Conservation (phyloP, 2,329 filamentous ascomycete genomes). For the Clonostachys byssicola region DNA sequence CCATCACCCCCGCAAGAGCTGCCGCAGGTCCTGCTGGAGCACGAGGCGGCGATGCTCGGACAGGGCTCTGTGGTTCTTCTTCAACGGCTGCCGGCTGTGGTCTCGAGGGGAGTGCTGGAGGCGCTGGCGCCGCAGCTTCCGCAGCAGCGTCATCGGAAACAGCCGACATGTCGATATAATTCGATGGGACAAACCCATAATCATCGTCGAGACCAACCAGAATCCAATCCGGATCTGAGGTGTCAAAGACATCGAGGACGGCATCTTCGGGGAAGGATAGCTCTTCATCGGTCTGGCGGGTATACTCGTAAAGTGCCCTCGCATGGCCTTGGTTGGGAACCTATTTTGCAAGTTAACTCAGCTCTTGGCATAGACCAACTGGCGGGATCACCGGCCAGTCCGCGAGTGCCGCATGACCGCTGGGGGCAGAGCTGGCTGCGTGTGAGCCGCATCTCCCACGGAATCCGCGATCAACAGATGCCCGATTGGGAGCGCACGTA, state of each 20-base stretch:
- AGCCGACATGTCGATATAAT: constrained; percentile 79
- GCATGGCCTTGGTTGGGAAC: constrained; percentile 65
- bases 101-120: constrained; percentile 39
- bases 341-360: constrained; percentile 27
- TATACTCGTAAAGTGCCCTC: constrained; percentile 96
- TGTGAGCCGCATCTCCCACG: too few species aligned
- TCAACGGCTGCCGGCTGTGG: constrained; percentile 20
- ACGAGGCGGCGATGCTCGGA: constrained; percentile 8
- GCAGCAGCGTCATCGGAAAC: constrained; percentile 33
- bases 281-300: constrained; percentile 95
- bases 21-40: constrained; percentile 41
- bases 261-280: constrained; percentile 92
- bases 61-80: constrained; percentile 24
- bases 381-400: too few species aligned
- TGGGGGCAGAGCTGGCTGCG: too few species aligned
- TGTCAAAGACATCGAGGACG: constrained; percentile 79
- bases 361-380: too few species aligned
- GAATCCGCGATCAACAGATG: too few species aligned
- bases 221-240: constrained; percentile 93
- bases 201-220: constrained; percentile 80
- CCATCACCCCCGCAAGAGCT: constrained; percentile 53
- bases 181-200: constrained; percentile 91
- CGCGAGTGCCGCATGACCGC: too few species aligned
- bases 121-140: constrained; percentile 22
- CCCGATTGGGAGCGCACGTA: too few species aligned